Conservation (phyloP, 2,329 filamentous ascomycete species). For the Coleophoma eucalyptorum region DNA sequence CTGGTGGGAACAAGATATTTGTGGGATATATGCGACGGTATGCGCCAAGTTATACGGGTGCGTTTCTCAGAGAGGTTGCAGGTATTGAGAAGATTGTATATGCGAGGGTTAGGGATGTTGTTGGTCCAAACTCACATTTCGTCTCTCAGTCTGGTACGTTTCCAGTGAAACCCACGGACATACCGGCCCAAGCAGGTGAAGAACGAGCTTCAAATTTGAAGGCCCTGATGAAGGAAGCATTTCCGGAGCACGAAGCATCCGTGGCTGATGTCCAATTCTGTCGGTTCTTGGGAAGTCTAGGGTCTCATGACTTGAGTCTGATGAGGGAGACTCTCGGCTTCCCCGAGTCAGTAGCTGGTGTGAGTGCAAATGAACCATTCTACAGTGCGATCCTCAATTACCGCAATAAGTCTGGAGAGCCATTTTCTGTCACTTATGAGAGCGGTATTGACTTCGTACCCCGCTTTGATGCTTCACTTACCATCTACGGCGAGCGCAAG, state of each 20-base stretch:
- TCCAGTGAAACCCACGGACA: slow-evolving; percentile 38
- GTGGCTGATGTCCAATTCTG: slow-evolving; percentile 28
- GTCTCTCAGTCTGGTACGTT: slow-evolving; percentile 45
- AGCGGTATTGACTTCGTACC: slow-evolving; percentile 50
- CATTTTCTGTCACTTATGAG: slow-evolving; percentile 53
- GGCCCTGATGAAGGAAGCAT: slow-evolving; percentile 28
- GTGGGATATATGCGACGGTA: slow-evolving; percentile 62
- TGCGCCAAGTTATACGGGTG: slow-evolving; percentile 48
- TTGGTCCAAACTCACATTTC: slow-evolving; percentile 48
- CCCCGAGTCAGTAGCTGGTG: slow-evolving; percentile 40
- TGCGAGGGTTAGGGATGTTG: slow-evolving; percentile 47
- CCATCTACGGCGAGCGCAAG: slow-evolving; percentile 50
- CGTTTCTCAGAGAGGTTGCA: slow-evolving; percentile 47
- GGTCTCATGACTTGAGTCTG: slow-evolving; percentile 48
- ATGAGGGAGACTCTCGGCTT: slow-evolving; percentile 51
- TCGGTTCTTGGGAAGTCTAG: slow-evolving; percentile 42
- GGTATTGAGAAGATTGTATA: slow-evolving; percentile 49
- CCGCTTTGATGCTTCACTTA: slow-evolving; percentile 46
- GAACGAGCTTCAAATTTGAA: slow-evolving; percentile 21
- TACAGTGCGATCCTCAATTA: slow-evolving; percentile 42
- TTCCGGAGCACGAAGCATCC: slow-evolving; percentile 26
- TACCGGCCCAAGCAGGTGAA: slow-evolving; percentile 20
- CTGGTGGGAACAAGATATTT: slow-evolving; percentile 39
- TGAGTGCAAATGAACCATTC: slow-evolving; percentile 37
- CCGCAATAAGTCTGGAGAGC: slow-evolving; percentile 18